Conservation (phyloP, 2,329 filamentous ascomycete species). For the Exserohilum rostratum region DNA sequence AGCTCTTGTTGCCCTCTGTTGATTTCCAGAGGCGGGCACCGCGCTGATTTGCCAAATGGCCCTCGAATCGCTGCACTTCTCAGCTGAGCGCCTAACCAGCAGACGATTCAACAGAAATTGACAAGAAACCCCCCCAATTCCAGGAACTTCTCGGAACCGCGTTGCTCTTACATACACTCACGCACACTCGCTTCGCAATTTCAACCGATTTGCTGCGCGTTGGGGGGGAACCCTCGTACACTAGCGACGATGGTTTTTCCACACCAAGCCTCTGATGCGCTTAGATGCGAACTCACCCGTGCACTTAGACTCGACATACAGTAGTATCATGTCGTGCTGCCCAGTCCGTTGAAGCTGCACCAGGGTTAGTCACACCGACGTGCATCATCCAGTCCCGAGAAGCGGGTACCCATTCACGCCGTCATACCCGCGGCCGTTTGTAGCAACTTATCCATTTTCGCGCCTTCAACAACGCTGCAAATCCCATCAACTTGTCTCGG, state of each 20-base stretch:
- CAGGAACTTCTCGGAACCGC: background rate
- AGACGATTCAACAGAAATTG: conserved; percentile 10
- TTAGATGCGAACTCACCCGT: conserved; percentile 9
- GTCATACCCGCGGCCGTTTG: conserved; percentile 34
- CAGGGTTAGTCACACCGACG: conserved; percentile 25
- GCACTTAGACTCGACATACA: conserved; percentile 1
- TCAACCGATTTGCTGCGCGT: too few relatives aligned
- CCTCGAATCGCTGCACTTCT: conserved; percentile 1
- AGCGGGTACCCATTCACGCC: conserved; percentile 31
- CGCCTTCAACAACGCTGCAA: conserved; percentile 6
- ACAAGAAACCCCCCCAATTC: background rate
- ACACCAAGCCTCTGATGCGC: conserved; percentile 8
- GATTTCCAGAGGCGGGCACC: conserved; percentile 7
- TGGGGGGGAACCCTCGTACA: background rate
- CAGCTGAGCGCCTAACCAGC: conserved; percentile 9
- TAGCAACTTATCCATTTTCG: conserved; percentile 10
- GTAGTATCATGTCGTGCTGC: conserved; percentile 42
- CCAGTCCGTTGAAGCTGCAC: conserved; percentile 37
- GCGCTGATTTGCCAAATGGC: conserved; percentile 8
- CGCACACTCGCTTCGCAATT: background rate
- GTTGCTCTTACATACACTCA: background rate
- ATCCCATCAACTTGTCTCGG: conserved; percentile 10
- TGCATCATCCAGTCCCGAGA: conserved; percentile 24
- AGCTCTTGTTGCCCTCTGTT: conserved; percentile 21
- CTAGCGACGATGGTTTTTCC: background rate